Base-by-base conservation (phyloP, 352 stramenopile species). In the Phytophthora pisi region DNA sequence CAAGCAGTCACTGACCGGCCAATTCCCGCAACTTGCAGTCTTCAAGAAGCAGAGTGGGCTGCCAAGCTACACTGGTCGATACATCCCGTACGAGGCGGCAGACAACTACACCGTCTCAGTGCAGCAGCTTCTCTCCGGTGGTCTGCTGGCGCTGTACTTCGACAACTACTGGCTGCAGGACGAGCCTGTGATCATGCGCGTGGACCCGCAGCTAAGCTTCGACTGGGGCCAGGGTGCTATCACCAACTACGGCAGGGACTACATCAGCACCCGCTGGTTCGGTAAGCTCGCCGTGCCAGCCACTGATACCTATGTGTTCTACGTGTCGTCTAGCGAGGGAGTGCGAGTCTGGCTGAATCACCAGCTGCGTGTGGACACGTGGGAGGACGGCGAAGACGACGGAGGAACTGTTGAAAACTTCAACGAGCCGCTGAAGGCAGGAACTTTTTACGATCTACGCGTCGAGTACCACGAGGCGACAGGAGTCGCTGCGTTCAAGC, bases 111-210 rank as follows among this genome's bases (percentile, higher is more conserved):
- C 90, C 11, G 82, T 98, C 5, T 83, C 91, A 5, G 93, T 99
- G 26, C 81, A 88, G 18, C 93, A 99, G 58, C 81, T 99, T 9
- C 58, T 90, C n/a, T 81, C 73, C 18, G 96, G 97, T 15, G 97
- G 97, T 15, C 71, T 99, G 7, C 68, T 78, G 8, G 95, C 84
- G 0, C 76, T 93, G 3, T 99, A 99, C 71, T 99, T 95, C 63
- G 96, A 99, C 63, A 99, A 99, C 64, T 97, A 94, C 68, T 99
- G 96, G 96, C 74, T 99, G 15, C 84, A 98, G 61, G 96, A 97
- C 46, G 77, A 83, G 5, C 92, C 96, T 8, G 88, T 92, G n/a
- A 80, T 98, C 23, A 72, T 87, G 15, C 74, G 89, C 43, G 78
- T 98, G 3, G 96, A 99, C 61, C 51, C 86, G 11, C 78, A 78